Evolutionary conservation across 2,329 filamentous ascomycete genomes (phyloP).

Genomic region (Alternaria sp.): DNA sequence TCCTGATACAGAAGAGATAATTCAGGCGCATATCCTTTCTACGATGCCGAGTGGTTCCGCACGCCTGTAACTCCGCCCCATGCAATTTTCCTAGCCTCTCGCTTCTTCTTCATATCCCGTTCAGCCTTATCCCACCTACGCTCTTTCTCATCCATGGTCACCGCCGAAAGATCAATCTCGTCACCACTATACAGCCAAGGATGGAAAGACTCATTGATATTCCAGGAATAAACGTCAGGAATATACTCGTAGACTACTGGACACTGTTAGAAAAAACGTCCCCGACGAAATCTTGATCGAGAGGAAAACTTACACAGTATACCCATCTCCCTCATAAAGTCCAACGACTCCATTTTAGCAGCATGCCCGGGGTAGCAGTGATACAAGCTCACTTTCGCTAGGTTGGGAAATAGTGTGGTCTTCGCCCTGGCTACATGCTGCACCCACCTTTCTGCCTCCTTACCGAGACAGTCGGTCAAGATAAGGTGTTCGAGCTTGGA

Average conservation of each 20-base stretch:
- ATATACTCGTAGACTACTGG: neutral
- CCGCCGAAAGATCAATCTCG: neutral
- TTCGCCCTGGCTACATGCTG: neutral
- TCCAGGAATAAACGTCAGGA: neutral
- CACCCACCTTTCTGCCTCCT: neutral
- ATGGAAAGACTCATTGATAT: neutral
- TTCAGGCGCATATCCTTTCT: neutral
- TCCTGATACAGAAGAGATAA: neutral
- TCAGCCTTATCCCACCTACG: neutral
- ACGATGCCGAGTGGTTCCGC: neutral
- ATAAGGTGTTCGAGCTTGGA: neutral
- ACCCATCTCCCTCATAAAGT: neutral
- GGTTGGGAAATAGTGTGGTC: neutral
- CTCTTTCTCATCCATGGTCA: rapidly evolving
- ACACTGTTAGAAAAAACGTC: neutral
- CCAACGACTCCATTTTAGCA: neutral
- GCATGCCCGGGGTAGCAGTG: neutral
- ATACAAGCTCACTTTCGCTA: neutral
- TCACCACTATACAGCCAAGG: neutral
- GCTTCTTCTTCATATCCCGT: neutral
- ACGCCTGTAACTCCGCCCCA: neutral
- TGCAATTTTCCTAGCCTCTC: neutral
- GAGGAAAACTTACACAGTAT: neutral
- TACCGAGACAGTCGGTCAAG: neutral
- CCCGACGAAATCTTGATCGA: neutral